Conservation (phyloP, 2,329 filamentous ascomycete genomes). For the Monosporascus sp. region DNA sequence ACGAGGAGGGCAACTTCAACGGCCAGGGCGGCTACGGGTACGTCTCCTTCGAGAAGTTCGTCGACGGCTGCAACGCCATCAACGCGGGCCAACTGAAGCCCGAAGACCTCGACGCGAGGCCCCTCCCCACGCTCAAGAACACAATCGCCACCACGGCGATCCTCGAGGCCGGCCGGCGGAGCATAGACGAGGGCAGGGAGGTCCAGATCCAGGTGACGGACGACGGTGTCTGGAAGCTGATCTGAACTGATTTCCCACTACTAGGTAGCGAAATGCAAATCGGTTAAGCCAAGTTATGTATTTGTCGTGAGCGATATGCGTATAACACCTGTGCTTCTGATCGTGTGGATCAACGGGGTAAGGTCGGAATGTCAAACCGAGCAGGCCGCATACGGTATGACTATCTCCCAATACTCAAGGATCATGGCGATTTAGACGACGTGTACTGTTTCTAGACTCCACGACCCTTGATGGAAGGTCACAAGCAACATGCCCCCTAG, state of each 20-base stretch:
- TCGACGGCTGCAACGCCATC: conserved; percentile 75
- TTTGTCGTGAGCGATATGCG: too few relatives aligned
- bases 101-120: conserved; percentile 72
- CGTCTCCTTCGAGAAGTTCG: conserved; percentile 92
- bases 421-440: too few relatives aligned
- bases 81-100: conserved; percentile 69
- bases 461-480: too few relatives aligned
- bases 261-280: too few relatives aligned
- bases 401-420: too few relatives aligned
- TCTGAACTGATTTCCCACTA: conserved; percentile 25
- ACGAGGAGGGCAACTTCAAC: conserved; percentile 90
- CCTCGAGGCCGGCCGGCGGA: conserved; percentile 77
- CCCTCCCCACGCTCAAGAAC: conserved; percentile 79
- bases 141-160: conserved; percentile 91
- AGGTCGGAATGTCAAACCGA: too few relatives aligned
- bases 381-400: too few relatives aligned
- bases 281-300: too few relatives aligned
- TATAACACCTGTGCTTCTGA: too few relatives aligned
- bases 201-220: conserved; percentile 66
- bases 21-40: conserved; percentile 92
- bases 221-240: conserved; percentile 60
- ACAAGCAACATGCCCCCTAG: too few relatives aligned
- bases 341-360: too few relatives aligned
- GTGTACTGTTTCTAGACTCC: too few relatives aligned
- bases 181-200: conserved; percentile 75